Conservation (phyloP, 306 rosid genomes). For the Rosa persica region DNA sequence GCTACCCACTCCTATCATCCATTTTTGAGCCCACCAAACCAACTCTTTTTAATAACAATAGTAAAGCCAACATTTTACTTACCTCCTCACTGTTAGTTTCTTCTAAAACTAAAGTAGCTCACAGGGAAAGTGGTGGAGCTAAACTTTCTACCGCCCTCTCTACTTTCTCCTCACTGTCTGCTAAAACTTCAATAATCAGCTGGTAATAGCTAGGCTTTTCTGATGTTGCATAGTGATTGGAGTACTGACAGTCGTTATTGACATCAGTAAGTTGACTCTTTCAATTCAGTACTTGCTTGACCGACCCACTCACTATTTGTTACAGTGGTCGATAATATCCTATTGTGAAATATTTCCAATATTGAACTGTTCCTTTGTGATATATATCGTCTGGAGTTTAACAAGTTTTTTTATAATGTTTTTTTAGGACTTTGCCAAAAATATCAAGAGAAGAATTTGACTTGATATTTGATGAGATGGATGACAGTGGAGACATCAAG, state of each 20-base stretch:
- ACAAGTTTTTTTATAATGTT: conserved; percentile 24
- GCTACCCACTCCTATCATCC: neutral
- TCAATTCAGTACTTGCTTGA: neutral
- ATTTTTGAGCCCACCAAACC: neutral
- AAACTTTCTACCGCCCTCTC: neutral
- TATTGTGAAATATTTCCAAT: neutral
- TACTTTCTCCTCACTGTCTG: neutral
- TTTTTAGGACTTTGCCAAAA: conserved; percentile 76
- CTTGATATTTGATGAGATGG: conserved; percentile 89
- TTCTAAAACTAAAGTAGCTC: neutral
- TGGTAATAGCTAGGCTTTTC: neutral
- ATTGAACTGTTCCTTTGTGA: conserved; percentile 20
- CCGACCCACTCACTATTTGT: neutral
- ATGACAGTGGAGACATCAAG: conserved; percentile 79
- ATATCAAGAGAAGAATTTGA: conserved; percentile 80
- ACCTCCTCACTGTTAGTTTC: neutral
- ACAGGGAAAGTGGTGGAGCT: neutral
- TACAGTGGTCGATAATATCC: neutral
- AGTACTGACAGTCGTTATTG: neutral
- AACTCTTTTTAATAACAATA: neutral
- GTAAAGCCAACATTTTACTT: neutral
- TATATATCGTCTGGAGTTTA: conserved; percentile 27
- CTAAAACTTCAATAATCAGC: neutral
- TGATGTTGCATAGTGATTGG: neutral
- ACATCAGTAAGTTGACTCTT: neutral